Base-by-base conservation (phyloP, 2,329 filamentous ascomycete species). In the Trichoderma oligosporum region DNA sequence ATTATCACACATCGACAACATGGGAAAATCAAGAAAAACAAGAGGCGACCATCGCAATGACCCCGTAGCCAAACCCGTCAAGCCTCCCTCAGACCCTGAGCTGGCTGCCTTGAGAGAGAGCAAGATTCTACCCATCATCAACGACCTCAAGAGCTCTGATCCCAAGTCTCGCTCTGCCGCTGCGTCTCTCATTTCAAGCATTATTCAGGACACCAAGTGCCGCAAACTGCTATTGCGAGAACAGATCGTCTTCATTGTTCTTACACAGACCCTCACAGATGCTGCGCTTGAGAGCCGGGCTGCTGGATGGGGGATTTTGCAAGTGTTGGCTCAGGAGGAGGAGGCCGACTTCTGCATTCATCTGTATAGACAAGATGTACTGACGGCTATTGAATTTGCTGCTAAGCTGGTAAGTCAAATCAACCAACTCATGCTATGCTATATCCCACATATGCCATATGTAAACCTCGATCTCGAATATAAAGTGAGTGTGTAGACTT, bases 321-420 rank as follows among this genome's bases (percentile, higher is more conserved):
- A 80, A 61, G 78, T 82, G 39, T 74, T 88, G 53, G 81, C 80
- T 2, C 74, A 81, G 61, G 81, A 86, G 65, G 85, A 88, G 67
- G 84, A 86, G 63, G 74, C 80, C 11, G 85, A 87, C 64, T 87
- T 88, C 59, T 85, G 83, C 61, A 73, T 88, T 18, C 84, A 88
- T 63, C 68, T 88, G 57, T 87, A 80, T 64, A 75, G 85, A 41
- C 73, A 81, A 25, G 84, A 87, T 67, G 70, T 86, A 12, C 65
- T 88, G 59, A 82, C 81, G 25, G 82, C 84, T 18, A 76, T 87
- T 58, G 78, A 82, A 57, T 78, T 80, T 66, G 82, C 82, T 12
- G 72, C 77, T 49, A 76, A 76, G 52, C 75, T 76, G 60, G 81
- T 85, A 67, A 68, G 77, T 68, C 25, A 27, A 14, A 25, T 16